phyloP scores from a whole-genome alignment of 2,329 filamentous ascomycete genomes.

The Aspergillus sergii region DNA sequence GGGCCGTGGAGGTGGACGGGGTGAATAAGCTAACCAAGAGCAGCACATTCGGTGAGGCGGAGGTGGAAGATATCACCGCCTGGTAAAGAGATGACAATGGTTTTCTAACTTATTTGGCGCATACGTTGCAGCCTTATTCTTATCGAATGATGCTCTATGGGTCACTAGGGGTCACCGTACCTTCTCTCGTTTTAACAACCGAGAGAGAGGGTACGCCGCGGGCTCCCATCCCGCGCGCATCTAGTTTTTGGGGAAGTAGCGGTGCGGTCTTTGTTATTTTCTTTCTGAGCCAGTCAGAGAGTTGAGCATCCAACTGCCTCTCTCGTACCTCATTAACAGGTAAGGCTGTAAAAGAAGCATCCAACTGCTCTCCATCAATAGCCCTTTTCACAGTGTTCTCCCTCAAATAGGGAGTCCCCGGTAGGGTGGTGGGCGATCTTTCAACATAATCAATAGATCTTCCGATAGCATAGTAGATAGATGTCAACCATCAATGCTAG shows the following conservation, averaged over 20 bases:
- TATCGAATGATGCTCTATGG: slow-evolving; percentile 13
- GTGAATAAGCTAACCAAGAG: slow-evolving; percentile 73
- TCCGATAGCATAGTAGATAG: slow-evolving; percentile 6
- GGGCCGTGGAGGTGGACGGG: slow-evolving; percentile 53
- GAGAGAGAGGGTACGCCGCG: slow-evolving; percentile 21
- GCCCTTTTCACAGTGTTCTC: slow-evolving; percentile 21
- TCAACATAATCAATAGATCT: slow-evolving; percentile 11
- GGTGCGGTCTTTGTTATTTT: slow-evolving; percentile 36
- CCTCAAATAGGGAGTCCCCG: not conserved
- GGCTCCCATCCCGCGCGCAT: slow-evolving; percentile 13
- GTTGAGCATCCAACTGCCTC: slow-evolving; percentile 47
- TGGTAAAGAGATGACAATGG: slow-evolving; percentile 61
- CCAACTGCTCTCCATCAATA: slow-evolving; percentile 47
- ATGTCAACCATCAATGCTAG: slow-evolving; percentile 5
- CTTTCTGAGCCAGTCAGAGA: slow-evolving; percentile 41
- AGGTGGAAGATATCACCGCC: slow-evolving; percentile 93
- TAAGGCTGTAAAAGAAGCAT: slow-evolving; percentile 46
- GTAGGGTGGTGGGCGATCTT: slow-evolving; percentile 25
- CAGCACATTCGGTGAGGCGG: slow-evolving; percentile 92
- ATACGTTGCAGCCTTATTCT: slow-evolving; percentile 30
- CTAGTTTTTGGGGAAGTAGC: slow-evolving; percentile 31
- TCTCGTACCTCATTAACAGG: slow-evolving; percentile 36
- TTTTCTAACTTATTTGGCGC: slow-evolving; percentile 26
- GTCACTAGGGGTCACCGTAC: slow-evolving; percentile 9
- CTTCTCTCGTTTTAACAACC: slow-evolving; percentile 15